Base-by-base conservation (phyloP, 2,329 filamentous ascomycete species). In the Fusarium dimerum region DNA sequence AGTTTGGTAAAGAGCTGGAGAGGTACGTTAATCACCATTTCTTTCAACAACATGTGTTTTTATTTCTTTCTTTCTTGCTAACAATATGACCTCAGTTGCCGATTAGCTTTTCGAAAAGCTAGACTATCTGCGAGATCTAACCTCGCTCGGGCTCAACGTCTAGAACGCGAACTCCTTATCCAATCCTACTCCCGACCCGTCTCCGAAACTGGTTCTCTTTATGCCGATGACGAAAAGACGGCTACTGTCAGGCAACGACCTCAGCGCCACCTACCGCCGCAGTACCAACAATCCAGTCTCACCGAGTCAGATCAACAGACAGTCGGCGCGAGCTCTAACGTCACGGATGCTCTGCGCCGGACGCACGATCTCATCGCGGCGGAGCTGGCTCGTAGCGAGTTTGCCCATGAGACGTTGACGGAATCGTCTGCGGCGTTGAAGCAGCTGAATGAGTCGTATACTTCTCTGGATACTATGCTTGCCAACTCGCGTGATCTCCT, bases 361-460 rank as follows among this genome's bases (percentile, higher is more conserved):
- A 95, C 93, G 6, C 92, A 97, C 72, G 85, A 89, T 56, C 81
- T 96, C 65, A 92, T 97, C 77, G 85, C 90, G 58, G 80, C 85
- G 5, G 92, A 97, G 76, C 83, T 99, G 8, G 85, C 87, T 43
- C 87, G 91, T 54, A 95, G 90, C 60, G 87, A 90, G 64, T 97
- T 96, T 68, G 93, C 93, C 16, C 88, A 94, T 64, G 88, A 96
- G 71, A 95, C 92, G 1, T 80, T 99, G 63, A 86, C 87, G 55
- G 87, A 94, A 75, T 92, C 88, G 2, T 93, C 90, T 7, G 87
- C 85, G 10, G 91, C 92, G 11, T 81, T 99, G n/a, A 82, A 82
- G 48, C 84, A 90, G 57, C 81, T 99, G 1, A 85, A 88, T 5
- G 88, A 95, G 64, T 88, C 84, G 38, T 99, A 99, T 73, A 85